Base-by-base conservation (phyloP, 2,329 filamentous ascomycete species). In the Endoconidiophora laricicola region DNA sequence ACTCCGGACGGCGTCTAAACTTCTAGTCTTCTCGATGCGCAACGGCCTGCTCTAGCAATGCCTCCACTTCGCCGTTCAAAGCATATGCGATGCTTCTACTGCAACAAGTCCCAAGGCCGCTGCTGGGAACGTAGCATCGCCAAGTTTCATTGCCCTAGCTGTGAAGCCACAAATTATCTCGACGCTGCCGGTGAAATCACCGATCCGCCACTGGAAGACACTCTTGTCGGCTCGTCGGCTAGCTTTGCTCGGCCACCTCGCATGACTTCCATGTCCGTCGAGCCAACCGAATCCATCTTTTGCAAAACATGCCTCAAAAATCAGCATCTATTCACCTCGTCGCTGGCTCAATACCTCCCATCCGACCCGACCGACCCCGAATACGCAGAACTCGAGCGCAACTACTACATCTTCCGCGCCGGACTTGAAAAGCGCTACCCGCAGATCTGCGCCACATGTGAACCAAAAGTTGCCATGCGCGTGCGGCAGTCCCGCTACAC, bases 151-250 rank as follows among this genome's bases (percentile, higher is more conserved):
- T 94, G 87, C 65, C 66, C 73, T 18, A 69, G 74, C 54, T 98
- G 91, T 69, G 84, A 91, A 58, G 84, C 88, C 16, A 79, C 81
- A 53, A 98, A 96, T 64, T 84, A 86, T 66, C 70, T 95, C 29
- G 91, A 98, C 62, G 73, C 90, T 69, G 87, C 86, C 62, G 90
- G 90, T 59, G 79, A 93, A 46, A 91, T 96, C 56, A 83, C 85
- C 50, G 90, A 98, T 63, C 86, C 88, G 23, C 87, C 86, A 2
- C 70, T 79, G 22, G 66, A 72, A 18, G 75, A 76, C 52, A 73
- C 71, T n/a, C 65, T 67, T 44, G 62, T 63, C 2, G 43, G 44
- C 7, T 37, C 44, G 16, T 56, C 68, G 36, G 52, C 53, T 57
- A 44, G 46, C 24, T 52, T 52, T 44, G 52, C 52, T n/a, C 52